These are phyloP conservation scores for Coccinonectria pachysandricola DNA, from an alignment of 2,329 filamentous ascomycete genomes.

Conservation along the genomic window DNA sequence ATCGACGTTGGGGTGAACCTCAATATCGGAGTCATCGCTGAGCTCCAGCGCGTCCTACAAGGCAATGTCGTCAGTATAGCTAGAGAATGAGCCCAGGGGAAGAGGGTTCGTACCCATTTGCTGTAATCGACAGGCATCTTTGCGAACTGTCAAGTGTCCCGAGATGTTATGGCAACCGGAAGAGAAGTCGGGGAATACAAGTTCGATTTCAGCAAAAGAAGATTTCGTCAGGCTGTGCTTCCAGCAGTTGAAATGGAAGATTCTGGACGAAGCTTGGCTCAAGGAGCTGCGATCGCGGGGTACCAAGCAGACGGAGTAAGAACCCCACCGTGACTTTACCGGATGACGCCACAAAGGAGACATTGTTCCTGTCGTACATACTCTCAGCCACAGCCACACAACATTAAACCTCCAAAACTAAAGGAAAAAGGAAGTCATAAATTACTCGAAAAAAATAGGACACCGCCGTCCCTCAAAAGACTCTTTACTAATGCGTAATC, in stretches of 20 bases:
- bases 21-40: conserved; percentile 94
- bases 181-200: too few relatives aligned
- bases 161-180: too few relatives aligned
- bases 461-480: too few relatives aligned
- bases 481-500: conserved; percentile 10
- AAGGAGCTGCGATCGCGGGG: conserved; percentile 18
- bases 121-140: conserved; percentile 49
- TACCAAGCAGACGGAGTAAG: conserved; percentile 3
- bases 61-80: conserved; percentile 5
- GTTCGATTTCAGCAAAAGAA: too few relatives aligned
- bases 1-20: conserved; percentile 98
- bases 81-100: neutral
- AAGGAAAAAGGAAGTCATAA: neutral
- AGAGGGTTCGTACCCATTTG: conserved; percentile 49
- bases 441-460: neutral
- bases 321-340: conserved; percentile 13
- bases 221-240: too few relatives aligned
- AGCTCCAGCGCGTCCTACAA: conserved; percentile 78
- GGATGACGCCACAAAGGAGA: too few relatives aligned
- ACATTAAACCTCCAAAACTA: conserved; percentile 2
- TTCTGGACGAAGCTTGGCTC: conserved; percentile 15
- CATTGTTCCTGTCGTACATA: too few relatives aligned
- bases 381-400: neutral
- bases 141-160: conserved; percentile 1
- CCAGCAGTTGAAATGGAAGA: conserved; percentile 11